Conservation (phyloP, 345 rosid genomes). For the Laguncularia racemosa region DNA sequence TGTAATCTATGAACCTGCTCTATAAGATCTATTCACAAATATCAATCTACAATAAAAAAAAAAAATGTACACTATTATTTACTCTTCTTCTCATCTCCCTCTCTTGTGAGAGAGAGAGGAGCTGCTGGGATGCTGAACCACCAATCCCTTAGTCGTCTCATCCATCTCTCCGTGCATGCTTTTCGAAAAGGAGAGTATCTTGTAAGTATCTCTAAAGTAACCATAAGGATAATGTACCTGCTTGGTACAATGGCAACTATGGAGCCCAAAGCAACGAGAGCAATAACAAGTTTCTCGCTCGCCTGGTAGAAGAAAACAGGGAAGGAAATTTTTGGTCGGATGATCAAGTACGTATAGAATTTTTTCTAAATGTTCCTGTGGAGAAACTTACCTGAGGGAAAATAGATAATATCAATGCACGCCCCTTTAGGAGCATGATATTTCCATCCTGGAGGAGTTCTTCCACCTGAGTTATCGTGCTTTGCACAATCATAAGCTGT, state of each 20-base stretch:
- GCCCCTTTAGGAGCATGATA: slow-evolving; percentile 68
- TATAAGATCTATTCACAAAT: too few relatives aligned
- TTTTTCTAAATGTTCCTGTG: neutral
- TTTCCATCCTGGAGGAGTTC: slow-evolving; percentile 72
- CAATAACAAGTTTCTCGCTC: slow-evolving; percentile 52
- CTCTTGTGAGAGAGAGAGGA: slow-evolving; percentile 61
- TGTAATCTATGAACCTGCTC: too few relatives aligned
- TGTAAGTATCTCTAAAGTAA: slow-evolving; percentile 61
- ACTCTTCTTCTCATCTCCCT: slow-evolving; percentile 58
- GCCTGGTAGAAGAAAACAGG: slow-evolving; percentile 29
- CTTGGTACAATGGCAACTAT: slow-evolving; percentile 42
- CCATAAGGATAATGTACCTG: slow-evolving; percentile 37
- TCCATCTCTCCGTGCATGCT: slow-evolving; percentile 58
- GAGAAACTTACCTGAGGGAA: slow-evolving; percentile 54
- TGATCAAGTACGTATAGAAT: too few relatives aligned
- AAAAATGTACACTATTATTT: slow-evolving; percentile 17
- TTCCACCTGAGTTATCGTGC: slow-evolving; percentile 61
- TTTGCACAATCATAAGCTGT: slow-evolving; percentile 89
- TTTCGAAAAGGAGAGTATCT: slow-evolving; percentile 69
- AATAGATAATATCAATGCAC: slow-evolving; percentile 54
- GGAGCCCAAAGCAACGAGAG: slow-evolving; percentile 36
- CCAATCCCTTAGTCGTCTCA: slow-evolving; percentile 83
- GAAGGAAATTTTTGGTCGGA: neutral
- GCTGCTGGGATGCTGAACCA: slow-evolving; percentile 95
- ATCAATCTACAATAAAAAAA: too few relatives aligned